Evolutionary conservation across 2,329 filamentous ascomycete genomes (phyloP), one percentile per base, ranked within the genome.

Genomic region (Neoarthrinium moseri): DNA sequence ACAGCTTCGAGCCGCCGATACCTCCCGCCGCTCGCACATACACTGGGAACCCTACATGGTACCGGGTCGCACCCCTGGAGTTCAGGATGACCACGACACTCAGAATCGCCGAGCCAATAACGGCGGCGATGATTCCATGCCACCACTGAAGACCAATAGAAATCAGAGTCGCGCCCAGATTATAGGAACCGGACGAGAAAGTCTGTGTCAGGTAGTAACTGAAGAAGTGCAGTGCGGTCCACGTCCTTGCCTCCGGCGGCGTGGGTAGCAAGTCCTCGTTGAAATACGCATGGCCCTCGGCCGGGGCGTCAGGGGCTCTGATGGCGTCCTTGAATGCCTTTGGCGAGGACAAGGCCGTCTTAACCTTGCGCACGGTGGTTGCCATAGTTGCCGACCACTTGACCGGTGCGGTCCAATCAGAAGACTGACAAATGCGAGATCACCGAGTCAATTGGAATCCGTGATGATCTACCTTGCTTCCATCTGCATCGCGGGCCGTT

Each of bases 1-100:
- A 71, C 22, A 67, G 65, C 45, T 63, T 63, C 2, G 64, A 63
- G 13, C 67, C 68, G 23, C 62, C 64, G 44, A 70, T 62, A 5
- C 64, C 64, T 2, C 62, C 56, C 6, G 58, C 53, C 3, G 61
- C 56, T n/a, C 64, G 55, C 6, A 58, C 57, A 32, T 64, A 65
- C 12, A 65, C 62, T 2, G 65, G 65, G 27, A 64, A 66, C 24
- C 65, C 66, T 22, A 68, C 51, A 43, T 68, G 65, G 47, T 68
- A 67, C 37, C 53, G 51, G 2, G 62, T 54, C 17, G 63, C 60
- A 3, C 64, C 62, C 22, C 63, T 52, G 12, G 63, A 63, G 48
- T 65, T 65, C 50, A 64, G 54, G 18, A 64, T 56, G 6, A 66
- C 56, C n/a, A 67, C 48, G 10, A 61, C 33, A 27, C 59, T 61